Conservation (phyloP, 495 filamentous ascomycete species). For the Apiosordaria backusii region DNA sequence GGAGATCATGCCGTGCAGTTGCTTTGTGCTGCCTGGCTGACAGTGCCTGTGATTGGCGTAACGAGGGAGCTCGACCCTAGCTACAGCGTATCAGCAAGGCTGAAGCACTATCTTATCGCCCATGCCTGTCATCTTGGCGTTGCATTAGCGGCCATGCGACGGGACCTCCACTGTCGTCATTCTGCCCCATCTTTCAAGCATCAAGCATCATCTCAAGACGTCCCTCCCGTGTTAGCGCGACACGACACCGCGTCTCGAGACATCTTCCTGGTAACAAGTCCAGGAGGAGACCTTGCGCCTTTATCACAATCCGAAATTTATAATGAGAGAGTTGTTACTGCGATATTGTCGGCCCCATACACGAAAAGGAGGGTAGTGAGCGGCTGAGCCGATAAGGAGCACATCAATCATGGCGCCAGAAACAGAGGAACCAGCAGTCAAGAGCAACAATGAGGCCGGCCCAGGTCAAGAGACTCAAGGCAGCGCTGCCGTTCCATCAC, state of each 20-base stretch:
- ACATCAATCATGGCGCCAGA: constrained; percentile 29
- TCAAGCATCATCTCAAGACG: neutral
- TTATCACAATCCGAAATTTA: too few relatives aligned
- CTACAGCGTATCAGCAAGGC: constrained; percentile 15
- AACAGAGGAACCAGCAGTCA: constrained; percentile 16
- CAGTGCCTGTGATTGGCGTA: constrained; percentile 16
- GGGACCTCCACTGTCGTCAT: constrained; percentile 11
- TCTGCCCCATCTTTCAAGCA: neutral
- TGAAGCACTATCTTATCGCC: constrained; percentile 18
- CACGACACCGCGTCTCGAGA: neutral
- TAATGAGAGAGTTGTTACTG: too few relatives aligned
- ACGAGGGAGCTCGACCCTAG: constrained; percentile 2
- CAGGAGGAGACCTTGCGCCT: too few relatives aligned
- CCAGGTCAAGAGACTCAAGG: too few relatives aligned
- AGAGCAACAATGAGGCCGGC: constrained; percentile 9
- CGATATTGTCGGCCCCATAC: too few relatives aligned
- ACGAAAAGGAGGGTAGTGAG: constrained; percentile 26
- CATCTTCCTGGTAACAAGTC: neutral
- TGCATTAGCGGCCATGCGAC: constrained; percentile 4
- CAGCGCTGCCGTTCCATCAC: constrained; percentile 2
- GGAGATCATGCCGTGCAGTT: neutral
- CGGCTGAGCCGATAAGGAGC: constrained; percentile 10
- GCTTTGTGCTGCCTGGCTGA: neutral
- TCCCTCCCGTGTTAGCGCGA: neutral
- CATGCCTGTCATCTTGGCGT: neutral